These are phyloP conservation scores for Solanum habrochaites DNA, from an alignment of 257 asterid species.

Conservation along the genomic window DNA sequence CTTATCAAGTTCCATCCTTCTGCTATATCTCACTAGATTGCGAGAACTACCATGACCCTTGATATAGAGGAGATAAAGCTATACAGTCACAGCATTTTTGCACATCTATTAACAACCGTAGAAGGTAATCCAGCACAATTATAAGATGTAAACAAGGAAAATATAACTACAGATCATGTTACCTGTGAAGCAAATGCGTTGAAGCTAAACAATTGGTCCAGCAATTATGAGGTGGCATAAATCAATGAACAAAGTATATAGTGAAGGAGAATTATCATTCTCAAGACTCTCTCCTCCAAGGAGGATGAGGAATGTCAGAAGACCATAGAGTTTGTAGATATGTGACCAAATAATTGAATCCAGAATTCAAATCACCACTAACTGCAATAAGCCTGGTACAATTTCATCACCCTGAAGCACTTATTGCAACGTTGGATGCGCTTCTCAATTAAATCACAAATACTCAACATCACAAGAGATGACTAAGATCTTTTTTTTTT, in stretches of 20 bases:
- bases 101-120: background rate
- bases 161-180: background rate
- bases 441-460: conserved; percentile 39
- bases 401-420: conserved; percentile 76
- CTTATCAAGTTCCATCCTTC: background rate
- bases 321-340: background rate
- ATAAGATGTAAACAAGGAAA: background rate
- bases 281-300: conserved; percentile 61
- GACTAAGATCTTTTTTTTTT: background rate
- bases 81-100: background rate
- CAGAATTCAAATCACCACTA: background rate
- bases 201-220: conserved; percentile 94
- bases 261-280: conserved; percentile 58
- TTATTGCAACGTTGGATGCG: conserved; percentile 59
- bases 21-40: background rate
- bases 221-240: conserved; percentile 96
- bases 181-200: conserved; percentile 98
- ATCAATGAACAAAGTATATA: conserved; percentile 73
- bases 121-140: background rate
- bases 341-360: background rate
- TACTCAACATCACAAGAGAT: background rate
- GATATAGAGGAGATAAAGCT: background rate
- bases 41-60: background rate
- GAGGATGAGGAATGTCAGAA: background rate
- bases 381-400: conserved; percentile 87